Evolutionary conservation across 2,329 filamentous ascomycete genomes (phyloP), one percentile per base, ranked within the genome.

Genomic region (Geoglossum cookeanum): DNA sequence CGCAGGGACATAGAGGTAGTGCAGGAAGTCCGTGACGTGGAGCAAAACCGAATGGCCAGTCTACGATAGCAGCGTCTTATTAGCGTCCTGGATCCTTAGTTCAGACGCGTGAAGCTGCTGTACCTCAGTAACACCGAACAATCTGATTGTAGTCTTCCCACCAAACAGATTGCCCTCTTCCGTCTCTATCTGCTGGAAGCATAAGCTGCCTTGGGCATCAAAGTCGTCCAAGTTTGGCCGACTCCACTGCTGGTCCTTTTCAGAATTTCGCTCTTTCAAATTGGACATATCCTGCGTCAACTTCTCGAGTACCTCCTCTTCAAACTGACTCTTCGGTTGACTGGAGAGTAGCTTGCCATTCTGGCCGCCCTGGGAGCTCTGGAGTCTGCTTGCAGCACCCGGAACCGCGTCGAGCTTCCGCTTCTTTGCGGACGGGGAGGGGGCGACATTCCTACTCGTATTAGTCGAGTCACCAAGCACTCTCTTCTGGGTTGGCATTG

Each of bases 211-310:
- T 56, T 77, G 67, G 7, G 83, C 76, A 59, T 84, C 73, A 65
- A 85, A 85, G 62, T 76, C 73, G 27, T 73, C 73, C 33, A 87
- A 67, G 33, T 70, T 69, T 15, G 83, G 84, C 56, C 84, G 74
- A 52, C 84, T 83, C 94, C 92, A 98, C 67, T 87, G 78, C 69
- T 98, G 92, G 68, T 97, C 91, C 68, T 84, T 94, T 67, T 98
- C 92, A 1, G 86, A 78, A 70, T 94, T 97, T 69, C 78, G 87
- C 65, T 87, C 78, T 74, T 90, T 95, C 63, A 94, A 75, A 22
- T 84, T 85, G 29, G 80, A 84, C 60, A 97, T 90, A 67, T 96
- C 89, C 70, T 97, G 91, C 60, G 88, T 92, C 70, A 98, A 79
- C 74, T 94, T 95, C 75, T 96, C 91, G 60, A 98, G 77, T 1